Evolutionary conservation across 2,329 filamentous ascomycete genomes (phyloP).

Genomic region (Cladophialophora carrionii): DNA sequence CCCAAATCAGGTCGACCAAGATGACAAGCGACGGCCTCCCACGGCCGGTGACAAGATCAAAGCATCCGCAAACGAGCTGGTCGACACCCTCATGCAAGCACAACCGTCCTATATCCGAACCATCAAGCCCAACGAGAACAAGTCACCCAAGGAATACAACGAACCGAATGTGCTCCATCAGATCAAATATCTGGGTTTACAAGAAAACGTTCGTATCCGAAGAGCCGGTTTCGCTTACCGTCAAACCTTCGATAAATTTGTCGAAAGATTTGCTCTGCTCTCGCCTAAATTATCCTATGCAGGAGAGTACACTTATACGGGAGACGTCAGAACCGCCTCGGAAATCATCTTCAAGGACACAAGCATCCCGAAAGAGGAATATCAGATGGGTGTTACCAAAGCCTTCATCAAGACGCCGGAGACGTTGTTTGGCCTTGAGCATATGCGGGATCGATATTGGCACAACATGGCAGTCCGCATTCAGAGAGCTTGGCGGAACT

Average conservation of each 20-base stretch:
- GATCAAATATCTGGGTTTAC: constrained; percentile 98
- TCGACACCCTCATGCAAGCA: constrained; percentile 94
- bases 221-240: constrained; percentile 95
- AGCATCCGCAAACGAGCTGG: constrained; percentile 88
- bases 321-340: constrained; percentile 82
- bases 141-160: constrained; percentile 92
- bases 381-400: constrained; percentile 95
- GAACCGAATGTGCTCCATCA: constrained; percentile 91
- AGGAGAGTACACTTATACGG: constrained; percentile 95
- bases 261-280: constrained; percentile 92
- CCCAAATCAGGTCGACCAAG: constrained; percentile 89
- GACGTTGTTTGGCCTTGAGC: constrained; percentile 92
- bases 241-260: constrained; percentile 97
- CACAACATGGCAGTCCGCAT: constrained; percentile 99
- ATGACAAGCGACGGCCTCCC: constrained; percentile 90
- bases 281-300: constrained; percentile 95
- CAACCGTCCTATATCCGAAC: constrained; percentile 97
- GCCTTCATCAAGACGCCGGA: constrained; percentile 98
- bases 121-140: constrained; percentile 99
- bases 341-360: constrained; percentile 95
- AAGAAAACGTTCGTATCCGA: constrained; percentile 97
- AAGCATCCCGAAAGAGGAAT: constrained; percentile 91
- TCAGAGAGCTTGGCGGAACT: constrained; percentile 95
- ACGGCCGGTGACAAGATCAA: constrained; percentile 97
- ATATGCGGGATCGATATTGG: constrained; percentile 98